Conservation (phyloP, 2,329 filamentous ascomycete species). For the Fusarium guadeloupense region DNA sequence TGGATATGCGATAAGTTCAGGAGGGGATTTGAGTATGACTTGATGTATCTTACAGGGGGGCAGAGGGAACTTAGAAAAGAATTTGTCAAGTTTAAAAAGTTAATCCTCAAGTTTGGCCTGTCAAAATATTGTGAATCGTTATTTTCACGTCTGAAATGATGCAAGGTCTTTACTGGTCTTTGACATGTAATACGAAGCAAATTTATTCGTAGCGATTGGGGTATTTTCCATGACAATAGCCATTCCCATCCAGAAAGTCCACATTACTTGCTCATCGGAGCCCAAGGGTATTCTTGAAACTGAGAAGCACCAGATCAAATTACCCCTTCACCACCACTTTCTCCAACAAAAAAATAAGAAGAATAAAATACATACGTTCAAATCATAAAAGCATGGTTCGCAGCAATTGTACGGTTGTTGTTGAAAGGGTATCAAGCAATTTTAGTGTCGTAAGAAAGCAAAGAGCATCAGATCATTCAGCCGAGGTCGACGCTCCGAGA, state of each 20-base stretch:
- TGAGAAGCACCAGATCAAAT: neutral
- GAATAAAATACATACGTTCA: conserved; percentile 29
- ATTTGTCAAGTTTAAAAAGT: conserved; percentile 38
- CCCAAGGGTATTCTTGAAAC: conserved; percentile 29
- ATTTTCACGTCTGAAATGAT: conserved; percentile 1
- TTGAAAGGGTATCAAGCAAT: conserved; percentile 33
- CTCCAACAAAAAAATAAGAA: conserved; percentile 2
- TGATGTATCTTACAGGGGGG: conserved; percentile 22
- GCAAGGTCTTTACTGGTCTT: neutral
- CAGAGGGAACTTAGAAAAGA: conserved; percentile 33
- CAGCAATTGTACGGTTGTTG: neutral
- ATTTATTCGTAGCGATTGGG: conserved; percentile 34
- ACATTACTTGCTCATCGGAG: conserved; percentile 29
- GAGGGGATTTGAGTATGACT: conserved; percentile 12
- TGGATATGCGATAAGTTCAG: conserved; percentile 22
- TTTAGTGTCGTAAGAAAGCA: conserved; percentile 4
- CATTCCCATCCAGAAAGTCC: conserved; percentile 10
- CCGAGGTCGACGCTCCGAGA: conserved; percentile 1
- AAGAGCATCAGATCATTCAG: conserved; percentile 6
- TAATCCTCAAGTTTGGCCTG: conserved; percentile 17
- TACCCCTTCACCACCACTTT: conserved; percentile 3
- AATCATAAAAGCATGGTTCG: neutral
- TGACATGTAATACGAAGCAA: neutral
- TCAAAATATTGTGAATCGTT: neutral
- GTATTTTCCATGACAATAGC: conserved; percentile 27